Evolutionary conservation across 2,329 filamentous ascomycete species (phyloP), one percentile per base, ranked within the genome.

Genomic region (Cytospora mali): DNA sequence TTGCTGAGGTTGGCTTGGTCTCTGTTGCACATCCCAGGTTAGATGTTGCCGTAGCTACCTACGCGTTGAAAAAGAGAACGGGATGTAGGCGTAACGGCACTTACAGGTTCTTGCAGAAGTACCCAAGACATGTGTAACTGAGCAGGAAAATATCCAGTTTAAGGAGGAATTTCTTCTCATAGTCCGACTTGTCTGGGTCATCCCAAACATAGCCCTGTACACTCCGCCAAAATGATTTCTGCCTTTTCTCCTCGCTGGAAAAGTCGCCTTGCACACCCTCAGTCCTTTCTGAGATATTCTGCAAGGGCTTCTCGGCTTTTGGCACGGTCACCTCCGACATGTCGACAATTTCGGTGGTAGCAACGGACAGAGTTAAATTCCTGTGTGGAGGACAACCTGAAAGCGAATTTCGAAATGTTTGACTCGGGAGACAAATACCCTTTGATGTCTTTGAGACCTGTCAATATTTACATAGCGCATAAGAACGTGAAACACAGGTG

Each of bases 161-260:
- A 9, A 62, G 52, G 4, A 67, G 59, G 18, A 67, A 66, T 48
- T 66, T 64, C 18, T 66, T 67, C 55, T 66, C 66, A 7, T 58
- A 48, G 11, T 51, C 50, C 0, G 70, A 55, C 51, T 72, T 72
- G 35, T 71, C 67, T 11, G 71, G 71, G 48, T 73, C 71, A 21
- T 72, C 71, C 71, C 71, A 72, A n/a, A 72, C 58, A 27, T 69
- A 71, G 31, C 69, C 52, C 55, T 70, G 69, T 1, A 70, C 42
- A 0, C 18, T 69, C 23, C 68, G 64, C 56, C 64, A 63, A 10
- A 53, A 57, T 4, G 58, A 49, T 6, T 33, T 25, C n/a, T 23
- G 18, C n/a, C 13, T 55, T 48, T 33, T 33, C 35, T 23, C 23
- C 14, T 25, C 23, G 27, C 25, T 7, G 9, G 35, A 6, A 29